These are phyloP conservation scores for Podila horticola DNA, from an alignment of 192 early-diverging fungal species.

Conservation along the genomic window DNA sequence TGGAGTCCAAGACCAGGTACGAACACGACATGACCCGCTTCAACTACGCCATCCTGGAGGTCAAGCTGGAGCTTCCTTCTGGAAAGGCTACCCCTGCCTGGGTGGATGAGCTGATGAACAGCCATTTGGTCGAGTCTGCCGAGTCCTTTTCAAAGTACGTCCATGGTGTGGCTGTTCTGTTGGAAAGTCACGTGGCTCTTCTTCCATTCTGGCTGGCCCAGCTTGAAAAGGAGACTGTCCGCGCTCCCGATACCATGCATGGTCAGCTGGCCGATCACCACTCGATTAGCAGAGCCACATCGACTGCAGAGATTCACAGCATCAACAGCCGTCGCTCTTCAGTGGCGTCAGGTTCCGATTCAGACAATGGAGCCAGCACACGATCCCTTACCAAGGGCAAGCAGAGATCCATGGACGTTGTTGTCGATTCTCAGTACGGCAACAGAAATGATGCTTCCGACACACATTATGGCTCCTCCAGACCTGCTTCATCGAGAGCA, in stretches of 20 bases:
- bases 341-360: conserved; percentile 30
- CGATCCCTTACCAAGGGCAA: conserved; percentile 44
- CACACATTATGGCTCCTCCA: conserved; percentile 13
- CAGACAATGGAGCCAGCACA: conserved; percentile 22
- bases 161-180: conserved; percentile 81
- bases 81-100: conserved; percentile 78
- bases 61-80: conserved; percentile 80
- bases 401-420: conserved; percentile 37
- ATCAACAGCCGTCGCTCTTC: conserved; percentile 47
- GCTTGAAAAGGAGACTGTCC: conserved; percentile 37
- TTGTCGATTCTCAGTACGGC: conserved; percentile 40
- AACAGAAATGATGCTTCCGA: conserved; percentile 3
- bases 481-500: conserved; percentile 16
- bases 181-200: conserved; percentile 68
- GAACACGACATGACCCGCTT: conserved; percentile 86
- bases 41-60: conserved; percentile 95
- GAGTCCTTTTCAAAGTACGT: conserved; percentile 91
- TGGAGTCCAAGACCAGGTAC: conserved; percentile 80
- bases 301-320: conserved; percentile 41
- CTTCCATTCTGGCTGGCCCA: conserved; percentile 70
- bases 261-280: conserved; percentile 42
- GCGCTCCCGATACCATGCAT: conserved; percentile 35
- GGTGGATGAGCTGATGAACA: conserved; percentile 78
- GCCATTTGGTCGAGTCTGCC: conserved; percentile 80
- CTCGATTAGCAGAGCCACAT: conserved; percentile 36